A percentile compares a stretch with the other conserved stretches of the same genome.
These are phyloP conservation scores for Aspergillus oerlinghausenensis DNA, from an alignment of 2,329 filamentous ascomycete species.

Conservation along the genomic window DNA sequence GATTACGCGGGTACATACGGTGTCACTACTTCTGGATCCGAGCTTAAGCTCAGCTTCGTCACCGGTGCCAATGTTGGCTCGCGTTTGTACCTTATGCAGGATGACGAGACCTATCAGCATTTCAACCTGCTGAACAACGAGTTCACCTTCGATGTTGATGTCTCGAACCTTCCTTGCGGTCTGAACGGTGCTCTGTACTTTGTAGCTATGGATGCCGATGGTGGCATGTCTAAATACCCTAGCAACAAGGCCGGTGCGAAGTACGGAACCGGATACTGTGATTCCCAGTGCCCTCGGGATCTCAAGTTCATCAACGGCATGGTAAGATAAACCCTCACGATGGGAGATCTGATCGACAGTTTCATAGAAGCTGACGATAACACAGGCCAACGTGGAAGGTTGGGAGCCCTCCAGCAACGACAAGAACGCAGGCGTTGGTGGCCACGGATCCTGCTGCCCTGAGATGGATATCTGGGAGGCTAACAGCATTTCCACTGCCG, in stretches of 20 bases:
- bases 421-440: constrained; percentile 49
- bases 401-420: constrained; percentile 51
- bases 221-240: constrained; percentile 49
- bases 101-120: constrained; percentile 58
- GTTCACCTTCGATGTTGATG: constrained; percentile 68
- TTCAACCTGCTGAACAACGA: constrained; percentile 63
- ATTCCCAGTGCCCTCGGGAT: constrained; percentile 52
- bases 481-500: constrained; percentile 59
- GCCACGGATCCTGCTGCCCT: constrained; percentile 57
- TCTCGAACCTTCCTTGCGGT: constrained; percentile 63
- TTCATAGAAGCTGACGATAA: constrained; percentile 3
- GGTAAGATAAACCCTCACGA: constrained; percentile 5
- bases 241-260: constrained; percentile 54
- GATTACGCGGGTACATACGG: constrained; percentile 51
- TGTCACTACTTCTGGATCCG: constrained; percentile 46
- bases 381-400: constrained; percentile 49
- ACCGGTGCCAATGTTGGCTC: constrained; percentile 43
- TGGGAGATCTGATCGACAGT: not conserved
- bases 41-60: constrained; percentile 47
- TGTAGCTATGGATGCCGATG: constrained; percentile 56
- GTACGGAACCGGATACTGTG: constrained; percentile 61
- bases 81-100: constrained; percentile 61
- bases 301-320: constrained; percentile 42
- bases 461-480: constrained; percentile 70
- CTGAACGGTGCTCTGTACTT: constrained; percentile 68